These are phyloP conservation scores for Blastocystis sp. DNA, from an alignment of 352 stramenopile species.

Conservation along the genomic window DNA sequence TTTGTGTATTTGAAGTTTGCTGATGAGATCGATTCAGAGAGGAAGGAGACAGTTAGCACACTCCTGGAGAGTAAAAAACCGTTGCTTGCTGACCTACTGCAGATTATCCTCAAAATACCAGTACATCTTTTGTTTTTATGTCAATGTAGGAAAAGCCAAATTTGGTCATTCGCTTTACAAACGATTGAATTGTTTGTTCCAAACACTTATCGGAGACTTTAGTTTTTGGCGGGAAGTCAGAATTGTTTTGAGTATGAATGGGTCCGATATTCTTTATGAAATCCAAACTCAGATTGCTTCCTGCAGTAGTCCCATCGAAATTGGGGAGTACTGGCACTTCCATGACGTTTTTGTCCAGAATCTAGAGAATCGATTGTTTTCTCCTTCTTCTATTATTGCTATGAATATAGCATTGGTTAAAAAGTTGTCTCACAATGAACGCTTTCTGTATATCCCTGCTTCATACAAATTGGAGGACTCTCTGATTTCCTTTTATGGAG, in stretches of 20 bases:
- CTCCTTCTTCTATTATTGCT: background rate
- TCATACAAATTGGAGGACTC: constrained; percentile 1
- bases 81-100: background rate
- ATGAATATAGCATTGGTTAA: background rate
- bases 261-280: constrained; percentile 10
- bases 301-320: background rate
- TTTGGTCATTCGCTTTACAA: background rate
- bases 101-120: background rate
- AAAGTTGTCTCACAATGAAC: background rate
- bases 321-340: background rate
- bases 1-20: constrained; percentile 13
- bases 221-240: constrained; percentile 48
- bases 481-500: background rate
- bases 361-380: background rate
- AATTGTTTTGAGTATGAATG: constrained; percentile 4
- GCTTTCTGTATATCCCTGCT: background rate
- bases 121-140: background rate
- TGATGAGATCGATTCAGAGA: background rate
- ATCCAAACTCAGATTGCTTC: background rate
- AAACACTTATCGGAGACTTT: background rate
- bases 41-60: background rate
- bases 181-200: constrained; percentile 22
- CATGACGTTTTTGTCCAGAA: background rate
- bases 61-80: background rate
- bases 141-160: background rate